phyloP scores from a whole-genome alignment of 139 green algal genomes.

The Asterochloris erici region DNA sequence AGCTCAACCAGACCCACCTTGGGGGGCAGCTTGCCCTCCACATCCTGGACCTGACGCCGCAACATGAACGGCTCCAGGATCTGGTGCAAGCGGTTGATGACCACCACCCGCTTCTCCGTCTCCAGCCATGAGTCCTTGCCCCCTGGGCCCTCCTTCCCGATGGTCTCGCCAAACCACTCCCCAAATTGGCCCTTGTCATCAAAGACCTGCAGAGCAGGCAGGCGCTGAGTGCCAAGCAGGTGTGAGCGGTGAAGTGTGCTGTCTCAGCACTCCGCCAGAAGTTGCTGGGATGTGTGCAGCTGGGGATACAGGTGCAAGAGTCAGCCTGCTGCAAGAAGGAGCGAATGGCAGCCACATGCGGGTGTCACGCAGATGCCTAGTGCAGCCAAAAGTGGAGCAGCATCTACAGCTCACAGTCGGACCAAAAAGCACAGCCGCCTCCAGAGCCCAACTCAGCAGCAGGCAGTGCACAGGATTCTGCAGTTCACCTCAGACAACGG shows the following conservation, averaged over 20 bases:
- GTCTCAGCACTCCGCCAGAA: not conserved
- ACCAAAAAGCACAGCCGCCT: too few relatives aligned
- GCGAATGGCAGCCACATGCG: too few relatives aligned
- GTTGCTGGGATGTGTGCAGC: not conserved
- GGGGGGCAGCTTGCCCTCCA: conserved; percentile 87
- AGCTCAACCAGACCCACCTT: conserved; percentile 48
- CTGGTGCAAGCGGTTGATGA: conserved; percentile 84
- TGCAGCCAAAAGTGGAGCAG: too few relatives aligned
- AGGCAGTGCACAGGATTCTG: too few relatives aligned
- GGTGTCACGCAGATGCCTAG: too few relatives aligned
- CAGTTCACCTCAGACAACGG: too few relatives aligned
- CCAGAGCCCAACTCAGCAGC: too few relatives aligned
- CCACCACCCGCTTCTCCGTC: conserved; percentile 82
- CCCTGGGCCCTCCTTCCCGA: conserved; percentile 35
- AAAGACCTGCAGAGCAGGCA: conserved; percentile 75
- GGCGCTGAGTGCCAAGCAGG: too few relatives aligned
- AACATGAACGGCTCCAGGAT: conserved; percentile 99
- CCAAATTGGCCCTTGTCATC: conserved; percentile 88
- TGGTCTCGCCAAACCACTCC: conserved; percentile 80
- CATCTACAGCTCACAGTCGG: too few relatives aligned
- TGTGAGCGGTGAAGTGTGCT: not conserved
- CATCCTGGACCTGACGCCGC: conserved; percentile 84
- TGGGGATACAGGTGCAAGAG: too few relatives aligned
- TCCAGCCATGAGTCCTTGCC: conserved; percentile 57
- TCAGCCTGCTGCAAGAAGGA: too few relatives aligned